phyloP scores from a whole-genome alignment of 768 basidiomycete genomes.

The Pholiota conissans region DNA sequence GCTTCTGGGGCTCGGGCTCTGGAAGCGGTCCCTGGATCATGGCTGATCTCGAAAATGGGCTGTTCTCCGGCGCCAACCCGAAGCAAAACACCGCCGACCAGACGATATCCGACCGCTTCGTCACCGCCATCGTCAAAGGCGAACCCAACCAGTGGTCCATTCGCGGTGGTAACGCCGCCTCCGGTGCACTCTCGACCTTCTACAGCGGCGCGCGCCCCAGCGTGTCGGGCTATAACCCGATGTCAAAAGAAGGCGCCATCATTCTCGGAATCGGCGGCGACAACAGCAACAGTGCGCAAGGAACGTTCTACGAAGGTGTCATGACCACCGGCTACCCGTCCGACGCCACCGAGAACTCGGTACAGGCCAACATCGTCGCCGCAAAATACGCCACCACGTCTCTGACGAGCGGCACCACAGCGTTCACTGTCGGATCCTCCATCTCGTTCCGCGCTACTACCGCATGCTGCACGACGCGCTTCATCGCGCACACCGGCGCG shows the following conservation, averaged over 20 bases:
- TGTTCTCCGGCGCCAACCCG: slow-evolving; percentile 7
- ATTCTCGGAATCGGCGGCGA: slow-evolving; percentile 13
- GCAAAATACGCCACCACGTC: slow-evolving; percentile 10
- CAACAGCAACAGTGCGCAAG: slow-evolving; percentile 13
- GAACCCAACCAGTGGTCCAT: slow-evolving; percentile 7
- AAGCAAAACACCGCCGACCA: slow-evolving; percentile 7
- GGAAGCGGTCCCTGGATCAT: slow-evolving; percentile 13
- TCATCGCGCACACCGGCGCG: not conserved
- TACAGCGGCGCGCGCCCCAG: slow-evolving; percentile 10
- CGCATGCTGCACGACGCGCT: not conserved
- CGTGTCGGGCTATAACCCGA: slow-evolving; percentile 9
- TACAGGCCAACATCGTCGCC: slow-evolving; percentile 12
- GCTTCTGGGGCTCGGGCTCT: slow-evolving; percentile 9
- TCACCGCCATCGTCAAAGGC: slow-evolving; percentile 12
- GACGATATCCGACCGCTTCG: slow-evolving; percentile 4
- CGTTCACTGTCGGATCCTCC: slow-evolving; percentile 7
- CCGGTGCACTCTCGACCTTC: slow-evolving; percentile 9
- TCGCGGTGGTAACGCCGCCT: slow-evolving; percentile 11
- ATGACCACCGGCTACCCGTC: slow-evolving; percentile 12
- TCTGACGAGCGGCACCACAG: slow-evolving; percentile 7
- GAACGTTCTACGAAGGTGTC: slow-evolving; percentile 14
- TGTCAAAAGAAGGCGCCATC: slow-evolving; percentile 11
- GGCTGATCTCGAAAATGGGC: slow-evolving; percentile 13
- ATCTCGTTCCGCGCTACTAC: slow-evolving; percentile 12
- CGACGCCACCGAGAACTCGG: slow-evolving; percentile 9